Evolutionary conservation across 2,329 filamentous ascomycete species (phyloP), one percentile per base, ranked within the genome.

Genomic region (Claviceps fusiformis): DNA sequence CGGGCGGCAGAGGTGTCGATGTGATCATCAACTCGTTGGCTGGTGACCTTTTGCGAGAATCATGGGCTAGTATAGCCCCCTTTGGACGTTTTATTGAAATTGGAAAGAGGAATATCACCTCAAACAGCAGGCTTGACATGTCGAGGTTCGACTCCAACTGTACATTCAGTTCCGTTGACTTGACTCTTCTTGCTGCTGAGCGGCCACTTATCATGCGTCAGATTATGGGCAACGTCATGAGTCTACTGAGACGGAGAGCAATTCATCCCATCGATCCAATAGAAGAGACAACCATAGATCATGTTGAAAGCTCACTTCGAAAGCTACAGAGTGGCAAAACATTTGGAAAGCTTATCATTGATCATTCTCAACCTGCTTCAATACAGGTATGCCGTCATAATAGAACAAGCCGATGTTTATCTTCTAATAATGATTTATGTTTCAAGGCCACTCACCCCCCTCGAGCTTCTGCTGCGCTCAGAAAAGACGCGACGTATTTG

Each of bases 1-100:
- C 70, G 0, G 55, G 57, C 0, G 78, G 77, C 13, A 67, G 62
- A 3, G 87, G 87, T 11, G 85, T 85, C 1, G 86, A 91, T 67
- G 81, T 82, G 0, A 84, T 86, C 15, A 83, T 91, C 61, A 71
- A 76, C 61, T 74, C 71, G 39, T 41, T 47, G 15, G 51, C 41
- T 5, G 51, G 51, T 39, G 51, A 46, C 17, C 61, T 66, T 1
- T 60, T 75, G 2, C 65, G 66, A 3, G 70, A 72, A 45, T 71
- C 73, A 0, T 76, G 70, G 72, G 65, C 67, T 3, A 74, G 70
- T 52, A 62, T 79, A 19, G 70, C 71, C 48, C 65, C 65, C 17
- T 71, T 68, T 47, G 75, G 74, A 1, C 67, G 70, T 3, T 74
- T 78, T 49, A 60, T 78, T 4, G 74, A 78, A 54, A 68, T 77